Evolutionary conservation across 768 basidiomycete genomes (phyloP).

Genomic region (Pulveroboletus sp.): DNA sequence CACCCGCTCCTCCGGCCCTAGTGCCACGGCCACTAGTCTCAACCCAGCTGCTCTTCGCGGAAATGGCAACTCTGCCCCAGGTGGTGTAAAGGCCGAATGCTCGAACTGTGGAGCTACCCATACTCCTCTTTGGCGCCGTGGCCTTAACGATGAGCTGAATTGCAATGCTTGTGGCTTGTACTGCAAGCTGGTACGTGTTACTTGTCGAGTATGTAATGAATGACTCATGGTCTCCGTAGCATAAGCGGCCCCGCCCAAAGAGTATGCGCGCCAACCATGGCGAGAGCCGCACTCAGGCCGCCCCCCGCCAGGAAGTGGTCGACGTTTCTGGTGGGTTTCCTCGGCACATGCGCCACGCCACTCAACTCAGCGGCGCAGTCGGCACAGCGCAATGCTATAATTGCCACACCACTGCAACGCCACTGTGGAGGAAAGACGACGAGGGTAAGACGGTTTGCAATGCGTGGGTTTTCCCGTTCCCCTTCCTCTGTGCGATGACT

Average conservation of each 20-base stretch:
- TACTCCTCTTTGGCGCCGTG: constrained; percentile 83
- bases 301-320: constrained; percentile 64
- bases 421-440: constrained; percentile 87
- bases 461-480: constrained; percentile 55
- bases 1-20: constrained; percentile 54
- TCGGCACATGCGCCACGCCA: constrained; percentile 27
- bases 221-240: constrained; percentile 38
- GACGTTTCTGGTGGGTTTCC: constrained; percentile 65
- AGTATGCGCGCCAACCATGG: constrained; percentile 77
- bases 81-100: constrained; percentile 75
- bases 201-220: background rate
- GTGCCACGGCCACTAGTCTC: constrained; percentile 60
- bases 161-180: constrained; percentile 88
- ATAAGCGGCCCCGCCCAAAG: constrained; percentile 86
- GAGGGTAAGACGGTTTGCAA: constrained; percentile 91
- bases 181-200: constrained; percentile 67
- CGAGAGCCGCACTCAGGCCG: constrained; percentile 61
- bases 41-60: constrained; percentile 40
- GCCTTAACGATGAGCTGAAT: constrained; percentile 83
- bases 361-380: constrained; percentile 27
- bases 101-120: constrained; percentile 87
- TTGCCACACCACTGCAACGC: constrained; percentile 85
- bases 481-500: constrained; percentile 11
- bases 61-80: constrained; percentile 41
- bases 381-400: constrained; percentile 80